Evolutionary conservation across 2,329 filamentous ascomycete species (phyloP).

Genomic region (Lasiodiplodia hormozganensis): DNA sequence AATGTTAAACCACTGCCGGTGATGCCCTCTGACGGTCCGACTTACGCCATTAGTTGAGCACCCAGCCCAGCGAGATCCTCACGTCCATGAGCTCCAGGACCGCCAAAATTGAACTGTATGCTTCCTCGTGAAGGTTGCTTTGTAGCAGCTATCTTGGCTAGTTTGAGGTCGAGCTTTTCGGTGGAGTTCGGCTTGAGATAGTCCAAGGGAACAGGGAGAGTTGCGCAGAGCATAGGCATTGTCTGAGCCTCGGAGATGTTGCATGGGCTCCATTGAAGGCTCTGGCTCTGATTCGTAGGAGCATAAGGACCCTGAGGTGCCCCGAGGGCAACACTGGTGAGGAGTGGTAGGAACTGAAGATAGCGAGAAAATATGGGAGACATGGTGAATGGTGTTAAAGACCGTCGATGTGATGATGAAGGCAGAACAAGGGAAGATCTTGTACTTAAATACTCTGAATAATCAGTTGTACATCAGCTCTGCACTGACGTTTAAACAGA

Average conservation of each 20-base stretch:
- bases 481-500: too few relatives aligned
- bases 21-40: too few relatives aligned
- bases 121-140: constrained; percentile 32
- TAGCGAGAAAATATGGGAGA: neutral
- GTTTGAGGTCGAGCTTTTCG: constrained; percentile 31
- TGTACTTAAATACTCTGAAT: neutral
- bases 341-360: neutral
- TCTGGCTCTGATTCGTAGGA: neutral
- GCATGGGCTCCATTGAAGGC: constrained; percentile 4
- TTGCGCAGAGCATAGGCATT: constrained; percentile 37
- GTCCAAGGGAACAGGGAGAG: constrained; percentile 45
- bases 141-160: constrained; percentile 32
- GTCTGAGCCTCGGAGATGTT: neutral
- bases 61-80: neutral
- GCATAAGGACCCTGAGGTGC: neutral
- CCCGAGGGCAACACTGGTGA: neutral
- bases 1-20: neutral
- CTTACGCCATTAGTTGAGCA: constrained; percentile 1
- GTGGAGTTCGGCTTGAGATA: constrained; percentile 38
- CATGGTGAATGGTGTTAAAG: neutral
- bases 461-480: neutral
- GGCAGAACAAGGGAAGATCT: neutral
- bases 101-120: constrained; percentile 37
- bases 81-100: constrained; percentile 32
- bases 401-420: neutral